Percentiles rank a stretch among this genome's conserved stretches.
These are phyloP conservation scores for Citrus cavaleriei DNA, from an alignment of 345 rosid species.

Conservation along the genomic window DNA sequence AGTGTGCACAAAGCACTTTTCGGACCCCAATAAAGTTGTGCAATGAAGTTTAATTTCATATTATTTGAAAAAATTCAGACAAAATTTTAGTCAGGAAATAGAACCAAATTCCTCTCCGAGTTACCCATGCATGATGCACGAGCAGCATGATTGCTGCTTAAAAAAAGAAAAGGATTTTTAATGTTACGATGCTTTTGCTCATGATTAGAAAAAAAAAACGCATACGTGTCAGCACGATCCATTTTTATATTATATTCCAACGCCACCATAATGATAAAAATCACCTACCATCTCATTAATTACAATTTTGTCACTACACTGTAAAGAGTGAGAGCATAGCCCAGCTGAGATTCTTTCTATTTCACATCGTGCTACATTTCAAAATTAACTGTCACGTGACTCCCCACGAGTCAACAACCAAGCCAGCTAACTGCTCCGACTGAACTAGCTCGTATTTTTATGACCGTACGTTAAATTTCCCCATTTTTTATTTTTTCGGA, in stretches of 20 bases:
- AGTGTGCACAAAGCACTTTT: not conserved
- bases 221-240: not conserved
- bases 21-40: not conserved
- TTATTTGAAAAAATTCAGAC: no score
- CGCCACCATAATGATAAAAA: not conserved
- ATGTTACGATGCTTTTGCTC: not conserved
- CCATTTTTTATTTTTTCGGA: no score
- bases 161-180: not conserved
- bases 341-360: not conserved
- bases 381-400: not conserved
- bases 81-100: no score
- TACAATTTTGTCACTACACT: not conserved
- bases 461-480: not conserved
- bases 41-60: no score
- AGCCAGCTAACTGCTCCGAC: not conserved
- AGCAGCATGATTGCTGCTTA: not conserved
- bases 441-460: not conserved
- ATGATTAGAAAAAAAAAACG: not conserved
- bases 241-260: not conserved
- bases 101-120: not conserved
- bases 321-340: not conserved
- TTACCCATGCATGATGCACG: not conserved
- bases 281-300: not conserved
- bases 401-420: no score
- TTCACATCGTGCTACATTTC: not conserved